phyloP scores from a whole-genome alignment of 2,329 filamentous ascomycete genomes.

The Xylariomycetidae sp. region DNA sequence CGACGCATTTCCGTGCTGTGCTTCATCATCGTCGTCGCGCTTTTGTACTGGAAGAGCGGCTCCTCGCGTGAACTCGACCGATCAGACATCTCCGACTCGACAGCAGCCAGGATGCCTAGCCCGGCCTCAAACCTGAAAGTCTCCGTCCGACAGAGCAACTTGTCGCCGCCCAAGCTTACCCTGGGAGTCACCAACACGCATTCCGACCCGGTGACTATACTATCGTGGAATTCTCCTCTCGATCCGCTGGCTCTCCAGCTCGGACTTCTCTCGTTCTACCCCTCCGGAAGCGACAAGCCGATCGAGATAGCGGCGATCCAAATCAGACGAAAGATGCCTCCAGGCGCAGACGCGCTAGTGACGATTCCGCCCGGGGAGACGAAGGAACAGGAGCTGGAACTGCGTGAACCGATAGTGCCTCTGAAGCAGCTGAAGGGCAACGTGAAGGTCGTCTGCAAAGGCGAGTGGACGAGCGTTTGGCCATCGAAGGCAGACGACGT shows the following conservation, averaged over 20 bases:
- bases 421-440: conserved; percentile 26
- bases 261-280: conserved; percentile 35
- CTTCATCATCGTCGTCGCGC: no score
- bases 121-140: conserved; percentile 22
- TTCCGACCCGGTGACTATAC: conserved; percentile 31
- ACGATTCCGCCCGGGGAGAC: conserved; percentile 33
- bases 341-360: conserved; percentile 30
- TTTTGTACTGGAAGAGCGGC: no score
- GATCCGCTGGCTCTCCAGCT: conserved; percentile 35
- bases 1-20: no score
- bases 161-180: conserved; percentile 27
- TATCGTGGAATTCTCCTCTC: conserved; percentile 40
- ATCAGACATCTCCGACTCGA: no score
- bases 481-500: conserved; percentile 18
- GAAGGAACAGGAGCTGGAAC: conserved; percentile 27
- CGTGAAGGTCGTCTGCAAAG: conserved; percentile 29
- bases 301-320: conserved; percentile 32
- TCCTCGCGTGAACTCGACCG: no score
- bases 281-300: conserved; percentile 25
- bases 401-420: conserved; percentile 32
- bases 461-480: conserved; percentile 34
- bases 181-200: conserved; percentile 36
- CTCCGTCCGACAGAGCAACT: conserved; percentile 21
- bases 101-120: no score
- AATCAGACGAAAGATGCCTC: conserved; percentile 36